Evolutionary conservation across 2,329 filamentous ascomycete genomes (phyloP), one percentile per base, ranked within the genome.

Genomic region (Botryosphaeria dothidea): DNA sequence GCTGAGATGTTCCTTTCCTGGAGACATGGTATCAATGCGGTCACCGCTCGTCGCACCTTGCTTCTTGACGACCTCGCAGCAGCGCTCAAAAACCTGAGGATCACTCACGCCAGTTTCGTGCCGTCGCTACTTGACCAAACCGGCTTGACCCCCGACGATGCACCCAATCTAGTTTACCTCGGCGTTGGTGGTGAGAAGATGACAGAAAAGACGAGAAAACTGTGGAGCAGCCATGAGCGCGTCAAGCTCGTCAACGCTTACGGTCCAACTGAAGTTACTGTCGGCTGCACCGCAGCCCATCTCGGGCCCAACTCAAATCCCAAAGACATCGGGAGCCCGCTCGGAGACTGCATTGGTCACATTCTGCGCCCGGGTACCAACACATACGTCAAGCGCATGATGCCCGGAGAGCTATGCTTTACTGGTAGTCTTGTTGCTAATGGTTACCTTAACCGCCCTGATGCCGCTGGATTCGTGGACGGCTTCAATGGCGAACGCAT

Each of bases 311-410:
- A 60, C 46, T 60, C 54, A 6, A 54, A 65, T 27, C 56, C 54
- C 11, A 60, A 48, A 23, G 58, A 61, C 21, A 71, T 75, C 27
- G 69, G 71, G 1, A 60, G 49, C 7, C 65, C 66, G 13, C 49
- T 71, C 3, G 68, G 68, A 25, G 68, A 64, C 19, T 72, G 74
- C 2, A 54, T 73, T 19, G 74, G 75, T 17, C 70, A 69, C 1
- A 65, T 74, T 17, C 54, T 69, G 46, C 67, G 67, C 5, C 61
- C 57, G 87, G 62, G 5, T 58, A 38, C 31, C 71, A 23, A 68
- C 72, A 31, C 62, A 64, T 9, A 65, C 65, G 91, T 0, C 84
- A 92, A 67, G 79, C 88, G 29, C 27, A 62, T 3, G 82, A 85
- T 65, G 63, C 34, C 45, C 17, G 69, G 68, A 25, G 69, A 70